A percentile compares a stretch with the other conserved stretches of the same genome.
These are phyloP conservation scores for Circinella umbellata DNA, from an alignment of 371 early-diverging fungal genomes.

Conservation along the genomic window DNA sequence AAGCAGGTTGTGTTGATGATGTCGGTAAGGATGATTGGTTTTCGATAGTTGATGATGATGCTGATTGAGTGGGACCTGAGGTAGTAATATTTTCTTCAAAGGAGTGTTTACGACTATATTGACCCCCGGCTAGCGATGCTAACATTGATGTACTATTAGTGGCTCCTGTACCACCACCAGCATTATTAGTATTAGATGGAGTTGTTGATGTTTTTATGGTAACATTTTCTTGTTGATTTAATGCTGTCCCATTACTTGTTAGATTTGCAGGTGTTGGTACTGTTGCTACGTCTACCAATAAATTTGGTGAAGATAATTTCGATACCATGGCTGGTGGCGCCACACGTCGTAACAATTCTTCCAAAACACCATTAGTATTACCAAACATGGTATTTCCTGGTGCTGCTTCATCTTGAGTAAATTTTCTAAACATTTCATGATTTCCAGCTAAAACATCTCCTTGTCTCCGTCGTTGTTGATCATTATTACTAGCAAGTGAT, in stretches of 20 bases:
- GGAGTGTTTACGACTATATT: constrained; percentile 24
- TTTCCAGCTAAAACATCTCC: constrained; percentile 29
- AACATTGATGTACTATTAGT: constrained; percentile 30
- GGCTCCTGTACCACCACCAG: background rate
- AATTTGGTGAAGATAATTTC: constrained; percentile 47
- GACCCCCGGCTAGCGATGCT: constrained; percentile 40
- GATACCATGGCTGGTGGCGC: constrained; percentile 46
- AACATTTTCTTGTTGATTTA: constrained; percentile 4
- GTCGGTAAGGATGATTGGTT: background rate
- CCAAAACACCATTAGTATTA: constrained; percentile 35
- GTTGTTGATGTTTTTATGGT: background rate
- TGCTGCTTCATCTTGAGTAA: constrained; percentile 45
- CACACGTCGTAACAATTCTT: constrained; percentile 34
- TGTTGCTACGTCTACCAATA: constrained; percentile 41
- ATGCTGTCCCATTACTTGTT: constrained; percentile 18
- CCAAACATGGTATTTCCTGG: constrained; percentile 49
- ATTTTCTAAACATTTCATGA: constrained; percentile 33
- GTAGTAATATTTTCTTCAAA: constrained; percentile 17
- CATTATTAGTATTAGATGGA: background rate
- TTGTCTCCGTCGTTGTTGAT: constrained; percentile 14
- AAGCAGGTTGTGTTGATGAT: constrained; percentile 7
- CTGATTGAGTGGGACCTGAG: constrained; percentile 10
- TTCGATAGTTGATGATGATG: constrained; percentile 2
- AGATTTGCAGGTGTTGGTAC: constrained; percentile 17
- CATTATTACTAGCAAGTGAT: constrained; percentile 25